Evolutionary conservation across 306 rosid genomes (phyloP).

Genomic region (Quercus wislizeni): DNA sequence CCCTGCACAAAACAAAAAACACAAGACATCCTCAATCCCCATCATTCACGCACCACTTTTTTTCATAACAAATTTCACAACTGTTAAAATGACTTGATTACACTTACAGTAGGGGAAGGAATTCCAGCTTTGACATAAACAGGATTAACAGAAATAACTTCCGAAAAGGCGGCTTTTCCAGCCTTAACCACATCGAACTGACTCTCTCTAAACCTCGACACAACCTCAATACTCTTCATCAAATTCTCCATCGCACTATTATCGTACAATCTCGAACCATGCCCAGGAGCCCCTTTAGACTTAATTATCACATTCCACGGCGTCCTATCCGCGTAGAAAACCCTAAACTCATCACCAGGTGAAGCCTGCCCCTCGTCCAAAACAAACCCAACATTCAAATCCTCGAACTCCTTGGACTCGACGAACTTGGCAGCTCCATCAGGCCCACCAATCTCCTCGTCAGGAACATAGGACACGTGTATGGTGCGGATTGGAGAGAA

Average conservation of each 20-base stretch:
- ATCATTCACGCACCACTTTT: background rate
- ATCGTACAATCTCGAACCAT: conserved; percentile 77
- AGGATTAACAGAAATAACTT: conserved; percentile 85
- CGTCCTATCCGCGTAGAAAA: conserved; percentile 71
- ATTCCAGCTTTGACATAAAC: conserved; percentile 75
- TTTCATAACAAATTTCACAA: too few relatives aligned
- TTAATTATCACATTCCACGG: conserved; percentile 72
- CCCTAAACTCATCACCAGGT: conserved; percentile 63
- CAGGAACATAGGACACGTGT: conserved; percentile 75
- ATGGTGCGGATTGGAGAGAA: conserved; percentile 61
- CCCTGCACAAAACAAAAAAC: conserved; percentile 45
- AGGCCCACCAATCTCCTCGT: conserved; percentile 81
- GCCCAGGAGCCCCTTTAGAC: conserved; percentile 70
- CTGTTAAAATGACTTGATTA: background rate
- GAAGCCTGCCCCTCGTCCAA: conserved; percentile 92
- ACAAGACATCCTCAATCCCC: background rate
- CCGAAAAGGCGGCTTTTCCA: conserved; percentile 60
- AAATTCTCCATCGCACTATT: conserved; percentile 81
- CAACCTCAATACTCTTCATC: conserved; percentile 73
- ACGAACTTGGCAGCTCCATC: conserved; percentile 56
- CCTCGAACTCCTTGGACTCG: conserved; percentile 45
- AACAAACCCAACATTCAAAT: conserved; percentile 60
- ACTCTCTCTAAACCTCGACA: conserved; percentile 66
- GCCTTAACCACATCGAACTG: conserved; percentile 81
- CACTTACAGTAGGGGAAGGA: conserved; percentile 49